Evolutionary conservation across 2,329 filamentous ascomycete species (phyloP), one percentile per base, ranked within the genome.

Genomic region (Botryosphaeria agaves): DNA sequence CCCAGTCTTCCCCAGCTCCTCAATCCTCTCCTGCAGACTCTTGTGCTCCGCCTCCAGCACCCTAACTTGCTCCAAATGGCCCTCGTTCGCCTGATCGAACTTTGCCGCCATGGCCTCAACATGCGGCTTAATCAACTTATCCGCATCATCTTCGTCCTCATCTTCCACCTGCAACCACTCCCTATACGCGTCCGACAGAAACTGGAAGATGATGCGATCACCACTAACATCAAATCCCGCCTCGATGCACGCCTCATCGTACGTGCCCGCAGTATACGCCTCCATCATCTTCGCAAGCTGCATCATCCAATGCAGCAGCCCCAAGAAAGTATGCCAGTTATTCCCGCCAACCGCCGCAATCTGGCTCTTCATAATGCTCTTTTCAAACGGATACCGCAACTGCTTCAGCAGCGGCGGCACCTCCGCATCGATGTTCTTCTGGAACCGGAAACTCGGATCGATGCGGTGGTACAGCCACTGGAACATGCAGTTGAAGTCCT

Each of bases 251-350:
- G 84, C 85, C 31, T 93, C 79, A 41, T 94, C 84, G 51, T 93
- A 98, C 28, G 73, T 72, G 34, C 84, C 77, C 32, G 61, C 54
- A 1, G 71, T 62, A 47, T 85, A 95, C 14, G 79, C 70, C 37
- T 95, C 85, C 47, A 95, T 71, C 76, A 95, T 92, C 42, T 87
- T 76, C 4, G 83, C 82, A 30, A 98, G 62, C 53, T 95, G 85
- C 87, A 98, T 93, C 74, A 98, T 87, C 89, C 89, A 98, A 57
- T 98, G 85, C 30, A 98, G 64, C 50, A 98, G 62, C 0, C 85
- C 89, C 8, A 98, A 62, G 46, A 98, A 95, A 0, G 83, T 89
- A 37, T 79, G 79, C 89, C 89, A 98, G 49, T 95, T 95, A 54
- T 93, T 84, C 3, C 85, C 87, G 40, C 89, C 89, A 0, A 95